Percentiles rank a stretch among this genome's conserved stretches.
phyloP scores from a whole-genome alignment of 2,329 filamentous ascomycete species.

The Helminthosporium solani region DNA sequence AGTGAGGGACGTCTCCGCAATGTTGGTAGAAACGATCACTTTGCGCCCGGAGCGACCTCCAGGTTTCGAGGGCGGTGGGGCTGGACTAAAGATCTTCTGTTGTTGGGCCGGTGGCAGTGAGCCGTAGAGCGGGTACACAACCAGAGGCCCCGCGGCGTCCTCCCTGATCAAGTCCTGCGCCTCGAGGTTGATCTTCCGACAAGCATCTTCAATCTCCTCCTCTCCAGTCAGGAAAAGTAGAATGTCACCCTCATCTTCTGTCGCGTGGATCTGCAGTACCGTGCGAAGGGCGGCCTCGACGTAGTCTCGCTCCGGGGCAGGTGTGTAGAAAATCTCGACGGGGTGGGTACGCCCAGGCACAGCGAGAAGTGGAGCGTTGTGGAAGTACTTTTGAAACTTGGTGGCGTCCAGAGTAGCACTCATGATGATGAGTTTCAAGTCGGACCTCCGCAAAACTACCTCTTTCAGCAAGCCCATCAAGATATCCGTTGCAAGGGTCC shows the following conservation, averaged over 20 bases:
- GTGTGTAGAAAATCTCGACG: conserved; percentile 98
- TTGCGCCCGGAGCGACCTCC: conserved; percentile 90
- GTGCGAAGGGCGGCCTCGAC: conserved; percentile 93
- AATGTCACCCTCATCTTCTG: conserved; percentile 88
- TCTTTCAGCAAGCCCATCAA: conserved; percentile 94
- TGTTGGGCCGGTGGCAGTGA: conserved; percentile 90
- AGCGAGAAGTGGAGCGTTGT: conserved; percentile 86
- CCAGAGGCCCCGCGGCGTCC: conserved; percentile 84
- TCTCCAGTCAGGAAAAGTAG: conserved; percentile 95
- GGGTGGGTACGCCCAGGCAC: conserved; percentile 94
- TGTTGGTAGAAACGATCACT: conserved; percentile 92
- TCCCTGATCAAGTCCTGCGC: conserved; percentile 89
- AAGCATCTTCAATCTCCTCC: conserved; percentile 97
- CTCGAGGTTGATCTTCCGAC: conserved; percentile 86
- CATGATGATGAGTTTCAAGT: conserved; percentile 93
- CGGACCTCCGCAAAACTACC: conserved; percentile 78
- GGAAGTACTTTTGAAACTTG: conserved; percentile 98
- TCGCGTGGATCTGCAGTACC: conserved; percentile 93
- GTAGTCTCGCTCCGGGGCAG: conserved; percentile 93
- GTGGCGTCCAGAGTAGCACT: conserved; percentile 95
- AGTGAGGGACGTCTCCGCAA: conserved; percentile 94
- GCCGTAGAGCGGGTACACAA: conserved; percentile 91
- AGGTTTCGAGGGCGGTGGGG: conserved; percentile 69
- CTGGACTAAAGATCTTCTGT: conserved; percentile 90
- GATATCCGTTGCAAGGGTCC: conserved; percentile 93